phyloP scores from a whole-genome alignment of 495 filamentous ascomycete genomes.

The Choiromyces venosus region DNA sequence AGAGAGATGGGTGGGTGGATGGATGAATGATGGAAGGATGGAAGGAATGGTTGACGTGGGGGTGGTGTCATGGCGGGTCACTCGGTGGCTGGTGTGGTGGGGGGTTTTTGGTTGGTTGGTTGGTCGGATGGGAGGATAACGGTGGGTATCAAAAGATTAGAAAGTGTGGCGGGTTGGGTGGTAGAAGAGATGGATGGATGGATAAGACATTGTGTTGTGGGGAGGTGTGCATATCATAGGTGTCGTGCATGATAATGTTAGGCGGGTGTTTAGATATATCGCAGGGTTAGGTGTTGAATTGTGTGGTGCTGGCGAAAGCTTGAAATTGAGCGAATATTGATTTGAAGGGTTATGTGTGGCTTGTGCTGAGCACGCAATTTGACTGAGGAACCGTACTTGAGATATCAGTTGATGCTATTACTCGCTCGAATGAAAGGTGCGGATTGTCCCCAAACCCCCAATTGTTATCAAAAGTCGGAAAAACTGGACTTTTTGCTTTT shows the following conservation, averaged over 20 bases:
- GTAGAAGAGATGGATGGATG: neutral
- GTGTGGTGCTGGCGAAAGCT: too few relatives aligned
- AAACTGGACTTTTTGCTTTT: neutral
- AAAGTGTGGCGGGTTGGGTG: neutral
- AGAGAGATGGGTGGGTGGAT: too few relatives aligned
- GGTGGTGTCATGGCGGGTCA: neutral
- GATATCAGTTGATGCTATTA: neutral
- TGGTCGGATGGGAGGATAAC: neutral
- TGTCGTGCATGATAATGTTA: neutral
- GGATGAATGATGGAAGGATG: neutral
- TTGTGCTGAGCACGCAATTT: neutral
- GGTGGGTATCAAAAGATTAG: neutral
- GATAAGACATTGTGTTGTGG: neutral
- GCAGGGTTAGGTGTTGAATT: neutral
- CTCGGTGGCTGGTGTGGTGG: neutral
- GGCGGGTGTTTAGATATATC: neutral
- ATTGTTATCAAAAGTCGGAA: neutral
- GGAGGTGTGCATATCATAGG: too few relatives aligned
- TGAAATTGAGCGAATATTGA: too few relatives aligned
- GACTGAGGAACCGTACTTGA: neutral
- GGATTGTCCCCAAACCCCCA: neutral
- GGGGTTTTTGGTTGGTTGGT: neutral
- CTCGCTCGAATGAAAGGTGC: neutral
- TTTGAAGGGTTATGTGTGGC: neutral
- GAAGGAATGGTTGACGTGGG: neutral